Evolutionary conservation across 1,284 basidiomycete species (phyloP), one percentile per base, ranked within the genome.

Genomic region (Gymnopus androsaceus): DNA sequence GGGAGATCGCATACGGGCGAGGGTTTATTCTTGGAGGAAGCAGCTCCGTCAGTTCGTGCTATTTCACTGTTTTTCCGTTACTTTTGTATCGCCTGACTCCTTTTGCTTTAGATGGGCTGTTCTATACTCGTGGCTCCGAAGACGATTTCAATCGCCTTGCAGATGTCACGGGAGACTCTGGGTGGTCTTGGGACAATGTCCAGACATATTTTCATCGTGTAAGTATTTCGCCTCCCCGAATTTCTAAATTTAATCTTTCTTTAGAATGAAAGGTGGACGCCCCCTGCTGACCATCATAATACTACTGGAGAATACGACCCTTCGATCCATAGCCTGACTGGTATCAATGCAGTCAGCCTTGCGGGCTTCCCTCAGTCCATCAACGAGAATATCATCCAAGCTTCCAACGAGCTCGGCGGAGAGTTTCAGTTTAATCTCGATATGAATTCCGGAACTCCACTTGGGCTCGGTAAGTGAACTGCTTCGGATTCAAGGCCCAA

Each of bases 1-100:
- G 71, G 5, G 23, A 50, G 7, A 33, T 72, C 4, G 17, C 59
- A 2, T 71, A 67, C 54, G 41, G 70, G 0, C 60, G 72, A 33
- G 72, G 72, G 1, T 57, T 59, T 36, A 62, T 69, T 1, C 64
- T 74, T n/a, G 72, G 72, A 7, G 72, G 72, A 2, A 67, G 65
- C 33, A 69, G 66, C 27, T 63, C 65, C 31, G 63, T 72, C 36
- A 72, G 72, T 72, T 40, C 58, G 69, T 63, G 38, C n/a, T n/a
- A 42, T 17, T n/a, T n/a, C 28, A 4, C 15, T 12, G 6, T 25
- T 46, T 12, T 19, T n/a, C 14, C 11, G 28, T 11, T 6, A 19
- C 28, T 27, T 7, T 23, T 38, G 21, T 19, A 33, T 47, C 45
- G 38, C 25, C 36, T 47, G 45, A 41, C 37, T 27, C 14, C 23